phyloP scores from a whole-genome alignment of 2,329 filamentous ascomycete genomes.

The Exophiala dermatitidis region DNA sequence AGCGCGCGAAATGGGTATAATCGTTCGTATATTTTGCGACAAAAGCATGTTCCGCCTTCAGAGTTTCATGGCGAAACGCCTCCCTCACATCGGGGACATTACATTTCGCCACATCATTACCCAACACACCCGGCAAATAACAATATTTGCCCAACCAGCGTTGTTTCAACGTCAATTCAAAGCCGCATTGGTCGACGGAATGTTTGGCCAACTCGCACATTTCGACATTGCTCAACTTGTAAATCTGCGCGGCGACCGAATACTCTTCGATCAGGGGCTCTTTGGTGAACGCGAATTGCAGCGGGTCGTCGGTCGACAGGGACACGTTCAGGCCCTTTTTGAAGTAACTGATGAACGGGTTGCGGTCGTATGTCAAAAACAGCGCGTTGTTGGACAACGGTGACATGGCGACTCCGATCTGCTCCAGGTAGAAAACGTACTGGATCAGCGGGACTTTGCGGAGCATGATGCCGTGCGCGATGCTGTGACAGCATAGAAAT shows the following conservation, averaged over 20 bases:
- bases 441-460: conserved; percentile 91
- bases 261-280: conserved; percentile 98
- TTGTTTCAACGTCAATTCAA: conserved; percentile 80
- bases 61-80: conserved; percentile 79
- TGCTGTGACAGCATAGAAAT: conserved; percentile 87
- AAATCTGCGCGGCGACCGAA: conserved; percentile 94
- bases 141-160: conserved; percentile 82
- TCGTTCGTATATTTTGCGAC: conserved; percentile 27
- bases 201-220: conserved; percentile 99
- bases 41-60: conserved; percentile 73
- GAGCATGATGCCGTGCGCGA: conserved; percentile 86
- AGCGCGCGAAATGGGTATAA: conserved; percentile 25
- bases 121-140: conserved; percentile 67
- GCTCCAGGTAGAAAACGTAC: conserved; percentile 95
- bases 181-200: conserved; percentile 89
- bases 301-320: conserved; percentile 88
- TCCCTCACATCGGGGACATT: conserved; percentile 92
- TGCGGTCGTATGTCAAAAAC: conserved; percentile 93
- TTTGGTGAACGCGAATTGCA: conserved; percentile 98
- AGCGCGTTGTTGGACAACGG: conserved; percentile 95
- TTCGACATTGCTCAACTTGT: conserved; percentile 91
- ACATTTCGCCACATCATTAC: conserved; percentile 90
- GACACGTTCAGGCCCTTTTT: conserved; percentile 91
- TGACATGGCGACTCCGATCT: conserved; percentile 99
- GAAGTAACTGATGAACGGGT: conserved; percentile 94